Evolutionary conservation across 2,329 filamentous ascomycete genomes (phyloP).

Genomic region (Fusarium nisikadoi): DNA sequence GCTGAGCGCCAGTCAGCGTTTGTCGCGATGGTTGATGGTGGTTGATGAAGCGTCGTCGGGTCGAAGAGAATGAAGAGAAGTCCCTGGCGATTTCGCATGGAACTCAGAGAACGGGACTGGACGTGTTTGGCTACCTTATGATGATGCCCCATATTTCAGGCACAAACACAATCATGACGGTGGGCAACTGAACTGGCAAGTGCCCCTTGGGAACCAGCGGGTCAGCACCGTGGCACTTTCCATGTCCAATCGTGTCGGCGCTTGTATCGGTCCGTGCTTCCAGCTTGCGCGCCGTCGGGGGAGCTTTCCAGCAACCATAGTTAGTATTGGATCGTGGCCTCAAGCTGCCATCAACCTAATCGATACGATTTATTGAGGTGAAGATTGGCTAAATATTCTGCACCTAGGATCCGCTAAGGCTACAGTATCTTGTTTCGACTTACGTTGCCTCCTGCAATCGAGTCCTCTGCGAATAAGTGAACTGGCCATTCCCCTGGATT

Average conservation of each 20-base stretch:
- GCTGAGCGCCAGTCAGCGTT: slow-evolving; percentile 37
- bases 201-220: slow-evolving; percentile 26
- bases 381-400: slow-evolving; percentile 2
- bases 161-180: slow-evolving; percentile 40
- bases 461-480: neutral
- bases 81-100: slow-evolving; percentile 37
- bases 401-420: neutral
- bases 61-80: slow-evolving; percentile 47
- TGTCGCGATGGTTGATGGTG: slow-evolving; percentile 45
- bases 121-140: slow-evolving; percentile 21
- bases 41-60: slow-evolving; percentile 48
- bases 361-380: slow-evolving; percentile 20
- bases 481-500: slow-evolving; percentile 20
- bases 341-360: slow-evolving; percentile 33
- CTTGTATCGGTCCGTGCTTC: slow-evolving; percentile 45
- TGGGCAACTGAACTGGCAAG: slow-evolving; percentile 2
- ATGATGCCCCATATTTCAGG: slow-evolving; percentile 49
- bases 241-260: slow-evolving; percentile 39
- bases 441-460: neutral
- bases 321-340: slow-evolving; percentile 45
- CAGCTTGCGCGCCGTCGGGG: slow-evolving; percentile 35
- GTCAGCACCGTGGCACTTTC: slow-evolving; percentile 19
- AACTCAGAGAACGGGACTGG: slow-evolving; percentile 35
- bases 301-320: slow-evolving; percentile 35
- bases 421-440: neutral